Evolutionary conservation across 2,329 filamentous ascomycete genomes (phyloP).

Genomic region (Cephalotrichum gorgonifer): DNA sequence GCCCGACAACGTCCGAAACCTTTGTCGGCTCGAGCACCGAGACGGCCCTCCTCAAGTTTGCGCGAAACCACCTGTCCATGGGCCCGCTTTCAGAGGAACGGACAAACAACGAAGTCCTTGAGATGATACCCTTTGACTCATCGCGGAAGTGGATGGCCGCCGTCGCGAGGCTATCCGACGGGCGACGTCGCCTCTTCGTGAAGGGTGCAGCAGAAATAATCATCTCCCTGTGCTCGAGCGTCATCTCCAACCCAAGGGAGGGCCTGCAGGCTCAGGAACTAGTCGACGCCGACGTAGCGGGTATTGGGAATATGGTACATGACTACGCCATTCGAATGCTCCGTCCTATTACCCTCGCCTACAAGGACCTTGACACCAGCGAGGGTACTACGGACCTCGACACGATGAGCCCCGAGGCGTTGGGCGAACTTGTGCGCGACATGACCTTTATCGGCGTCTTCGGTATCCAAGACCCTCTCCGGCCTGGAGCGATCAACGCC

Average conservation of each 20-base stretch:
- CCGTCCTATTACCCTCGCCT: constrained; percentile 55
- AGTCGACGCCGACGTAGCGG: constrained; percentile 18
- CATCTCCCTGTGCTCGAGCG: constrained; percentile 29
- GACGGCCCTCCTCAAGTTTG: constrained; percentile 39
- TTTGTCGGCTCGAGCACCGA: constrained; percentile 47
- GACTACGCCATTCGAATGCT: constrained; percentile 56
- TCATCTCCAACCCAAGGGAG: constrained; percentile 33
- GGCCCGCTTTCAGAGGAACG: constrained; percentile 33
- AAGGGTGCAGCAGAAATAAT: constrained; percentile 50
- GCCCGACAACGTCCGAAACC: constrained; percentile 17
- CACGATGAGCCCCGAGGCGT: neutral
- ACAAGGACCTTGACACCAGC: constrained; percentile 49
- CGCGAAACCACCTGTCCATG: constrained; percentile 38
- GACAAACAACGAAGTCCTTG: constrained; percentile 30
- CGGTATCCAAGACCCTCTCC: constrained; percentile 59
- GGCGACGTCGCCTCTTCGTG: constrained; percentile 38
- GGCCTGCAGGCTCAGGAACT: constrained; percentile 17
- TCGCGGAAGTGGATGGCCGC: constrained; percentile 46
- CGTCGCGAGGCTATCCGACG: constrained; percentile 33
- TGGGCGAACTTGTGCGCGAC: constrained; percentile 10
- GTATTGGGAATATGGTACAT: constrained; percentile 22
- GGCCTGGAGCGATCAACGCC: constrained; percentile 49
- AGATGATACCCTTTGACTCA: constrained; percentile 45
- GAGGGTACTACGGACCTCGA: constrained; percentile 24
- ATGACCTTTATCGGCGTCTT: constrained; percentile 36